phyloP scores from a whole-genome alignment of 495 filamentous ascomycete species.

The Trichocladium antarcticum region DNA sequence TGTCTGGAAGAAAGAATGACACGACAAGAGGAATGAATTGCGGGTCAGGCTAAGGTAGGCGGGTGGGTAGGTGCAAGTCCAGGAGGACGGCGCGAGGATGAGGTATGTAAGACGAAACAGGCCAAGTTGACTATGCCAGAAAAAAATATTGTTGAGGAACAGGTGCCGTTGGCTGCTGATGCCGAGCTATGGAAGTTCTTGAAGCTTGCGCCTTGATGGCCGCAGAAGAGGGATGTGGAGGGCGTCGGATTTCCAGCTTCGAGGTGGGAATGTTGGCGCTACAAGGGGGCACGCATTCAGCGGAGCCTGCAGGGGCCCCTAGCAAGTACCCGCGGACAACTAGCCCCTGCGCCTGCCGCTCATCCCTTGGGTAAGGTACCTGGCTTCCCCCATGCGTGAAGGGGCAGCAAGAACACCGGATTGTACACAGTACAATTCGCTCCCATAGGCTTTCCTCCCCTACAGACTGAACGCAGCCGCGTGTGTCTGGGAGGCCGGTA shows the following conservation, averaged over 20 bases:
- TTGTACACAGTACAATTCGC: neutral
- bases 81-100: neutral
- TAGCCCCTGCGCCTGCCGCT: neutral
- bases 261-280: slow-evolving; percentile 9
- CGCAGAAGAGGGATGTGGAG: neutral
- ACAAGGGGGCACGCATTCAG: slow-evolving; percentile 6
- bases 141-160: slow-evolving; percentile 16
- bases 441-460: neutral
- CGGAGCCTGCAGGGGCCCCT: slow-evolving; percentile 12
- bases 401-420: neutral
- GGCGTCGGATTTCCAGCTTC: neutral
- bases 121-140: slow-evolving; percentile 13
- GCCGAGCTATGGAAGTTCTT: neutral
- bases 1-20: slow-evolving; percentile 9
- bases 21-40: slow-evolving; percentile 11
- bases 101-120: slow-evolving; percentile 10
- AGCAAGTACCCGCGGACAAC: slow-evolving; percentile 18
- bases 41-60: neutral
- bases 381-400: neutral
- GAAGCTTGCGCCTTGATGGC: neutral
- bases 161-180: slow-evolving; percentile 8
- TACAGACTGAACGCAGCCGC: neutral
- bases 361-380: slow-evolving; percentile 8
- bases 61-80: neutral
- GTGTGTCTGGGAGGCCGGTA: too few relatives aligned